These are phyloP conservation scores for Mycena galopus DNA, from an alignment of 768 basidiomycete species.

Conservation along the genomic window DNA sequence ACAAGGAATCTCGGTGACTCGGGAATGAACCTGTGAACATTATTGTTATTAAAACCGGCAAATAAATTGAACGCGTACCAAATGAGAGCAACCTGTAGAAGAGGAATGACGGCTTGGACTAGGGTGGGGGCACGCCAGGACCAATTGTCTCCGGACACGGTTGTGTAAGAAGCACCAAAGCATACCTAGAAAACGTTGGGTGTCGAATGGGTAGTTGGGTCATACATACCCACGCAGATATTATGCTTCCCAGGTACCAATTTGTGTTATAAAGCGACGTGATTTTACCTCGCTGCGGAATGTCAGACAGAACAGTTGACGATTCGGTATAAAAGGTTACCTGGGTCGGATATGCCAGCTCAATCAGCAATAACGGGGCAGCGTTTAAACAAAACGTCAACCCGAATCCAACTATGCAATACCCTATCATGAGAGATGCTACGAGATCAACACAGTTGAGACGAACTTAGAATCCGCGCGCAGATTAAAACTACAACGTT, in stretches of 20 bases:
- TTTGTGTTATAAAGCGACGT: constrained; percentile 77
- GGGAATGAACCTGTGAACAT: constrained; percentile 65
- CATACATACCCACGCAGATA: constrained; percentile 60
- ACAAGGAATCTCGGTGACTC: constrained; percentile 79
- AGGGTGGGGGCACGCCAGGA: constrained; percentile 77
- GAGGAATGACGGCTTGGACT: constrained; percentile 69
- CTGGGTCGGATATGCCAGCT: constrained; percentile 80
- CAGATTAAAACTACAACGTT: constrained; percentile 67
- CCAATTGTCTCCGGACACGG: constrained; percentile 58
- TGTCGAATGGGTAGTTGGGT: not conserved
- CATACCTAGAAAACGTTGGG: constrained; percentile 48
- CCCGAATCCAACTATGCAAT: constrained; percentile 70
- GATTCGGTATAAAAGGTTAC: constrained; percentile 46
- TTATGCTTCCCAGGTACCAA: constrained; percentile 82
- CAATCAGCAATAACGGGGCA: constrained; percentile 73
- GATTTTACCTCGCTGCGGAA: constrained; percentile 62
- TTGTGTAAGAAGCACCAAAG: constrained; percentile 55
- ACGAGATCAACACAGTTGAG: not conserved
- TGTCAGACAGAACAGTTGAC: constrained; percentile 2
- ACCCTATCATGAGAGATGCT: constrained; percentile 12
- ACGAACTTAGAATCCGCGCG: constrained; percentile 67
- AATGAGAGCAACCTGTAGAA: constrained; percentile 66
- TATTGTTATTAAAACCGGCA: not conserved
- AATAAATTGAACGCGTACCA: constrained; percentile 53
- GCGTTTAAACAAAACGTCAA: constrained; percentile 73